Conservation (phyloP, 805 yeast species). For the Ogataea neopini region DNA sequence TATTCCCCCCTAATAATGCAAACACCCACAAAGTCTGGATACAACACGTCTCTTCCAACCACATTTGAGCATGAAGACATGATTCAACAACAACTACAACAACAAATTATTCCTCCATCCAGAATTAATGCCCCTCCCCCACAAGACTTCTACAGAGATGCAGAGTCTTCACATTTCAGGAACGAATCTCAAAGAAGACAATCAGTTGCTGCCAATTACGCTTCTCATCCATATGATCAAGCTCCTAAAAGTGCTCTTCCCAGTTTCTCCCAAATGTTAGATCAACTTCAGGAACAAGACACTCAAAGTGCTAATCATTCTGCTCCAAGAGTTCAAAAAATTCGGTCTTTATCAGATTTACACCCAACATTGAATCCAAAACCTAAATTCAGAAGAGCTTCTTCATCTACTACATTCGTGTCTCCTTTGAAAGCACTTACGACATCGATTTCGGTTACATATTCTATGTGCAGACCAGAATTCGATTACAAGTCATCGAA, state of each 20-base stretch:
- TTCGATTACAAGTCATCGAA: constrained; percentile 81
- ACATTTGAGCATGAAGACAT: constrained; percentile 27
- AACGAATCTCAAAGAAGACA: constrained; percentile 30
- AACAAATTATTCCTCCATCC: constrained; percentile 34
- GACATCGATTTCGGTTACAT: constrained; percentile 73
- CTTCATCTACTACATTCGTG: constrained; percentile 59
- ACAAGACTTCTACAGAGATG: constrained; percentile 12
- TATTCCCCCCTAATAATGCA: constrained; percentile 18
- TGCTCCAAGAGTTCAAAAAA: constrained; percentile 50
- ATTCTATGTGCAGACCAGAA: constrained; percentile 78
- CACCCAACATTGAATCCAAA: constrained; percentile 59
- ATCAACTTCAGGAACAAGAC: constrained; percentile 7
- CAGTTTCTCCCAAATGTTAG: constrained; percentile 8
- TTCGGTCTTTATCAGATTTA: constrained; percentile 50
- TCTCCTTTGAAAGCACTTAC: constrained; percentile 85
- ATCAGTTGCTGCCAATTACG: constrained; percentile 32
- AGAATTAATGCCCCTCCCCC: constrained; percentile 35
- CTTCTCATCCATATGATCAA: constrained; percentile 13
- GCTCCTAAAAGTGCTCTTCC: constrained; percentile 21
- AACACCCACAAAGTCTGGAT: constrained; percentile 19
- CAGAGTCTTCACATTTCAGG: constrained; percentile 14
- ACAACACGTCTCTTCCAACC: constrained; percentile 27
- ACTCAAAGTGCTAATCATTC: constrained; percentile 13
- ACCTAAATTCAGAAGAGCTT: constrained; percentile 72
- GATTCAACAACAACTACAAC: constrained; percentile 18